Evolutionary conservation across 306 rosid species (phyloP).

Genomic region (Rosa persica): DNA sequence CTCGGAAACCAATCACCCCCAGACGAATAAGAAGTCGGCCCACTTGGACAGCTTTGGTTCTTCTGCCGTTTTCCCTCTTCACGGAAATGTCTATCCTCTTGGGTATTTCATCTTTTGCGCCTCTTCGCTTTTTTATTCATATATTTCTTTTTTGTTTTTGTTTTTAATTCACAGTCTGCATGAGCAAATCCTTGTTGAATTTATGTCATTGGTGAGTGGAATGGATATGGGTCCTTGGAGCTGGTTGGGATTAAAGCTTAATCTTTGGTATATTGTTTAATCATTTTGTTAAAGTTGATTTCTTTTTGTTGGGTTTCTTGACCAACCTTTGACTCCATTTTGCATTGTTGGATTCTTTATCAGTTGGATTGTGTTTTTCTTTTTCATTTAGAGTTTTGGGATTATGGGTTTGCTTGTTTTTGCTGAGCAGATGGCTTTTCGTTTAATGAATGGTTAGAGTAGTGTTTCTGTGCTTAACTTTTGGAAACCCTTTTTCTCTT

Average conservation of each 20-base stretch:
- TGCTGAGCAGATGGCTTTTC: neutral
- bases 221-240: neutral
- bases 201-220: neutral
- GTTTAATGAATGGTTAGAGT: neutral
- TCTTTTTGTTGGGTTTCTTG: neutral
- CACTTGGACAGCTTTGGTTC: conserved; percentile 11
- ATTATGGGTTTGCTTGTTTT: conserved; percentile 1
- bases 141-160: neutral
- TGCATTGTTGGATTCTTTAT: neutral
- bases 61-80: conserved; percentile 41
- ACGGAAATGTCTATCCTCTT: conserved; percentile 74
- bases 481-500: neutral
- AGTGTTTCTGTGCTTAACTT: neutral
- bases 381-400: neutral
- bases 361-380: neutral
- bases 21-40: neutral
- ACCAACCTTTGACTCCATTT: neutral
- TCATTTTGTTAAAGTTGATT: neutral
- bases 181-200: neutral
- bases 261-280: neutral
- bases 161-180: neutral
- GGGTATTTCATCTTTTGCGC: conserved; percentile 44
- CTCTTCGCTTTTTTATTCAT: neutral
- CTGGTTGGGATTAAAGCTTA: conserved; percentile 6
- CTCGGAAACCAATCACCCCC: conserved; percentile 36